These are phyloP conservation scores for Russula ochroleuca DNA, from an alignment of 768 basidiomycete species.

Conservation along the genomic window DNA sequence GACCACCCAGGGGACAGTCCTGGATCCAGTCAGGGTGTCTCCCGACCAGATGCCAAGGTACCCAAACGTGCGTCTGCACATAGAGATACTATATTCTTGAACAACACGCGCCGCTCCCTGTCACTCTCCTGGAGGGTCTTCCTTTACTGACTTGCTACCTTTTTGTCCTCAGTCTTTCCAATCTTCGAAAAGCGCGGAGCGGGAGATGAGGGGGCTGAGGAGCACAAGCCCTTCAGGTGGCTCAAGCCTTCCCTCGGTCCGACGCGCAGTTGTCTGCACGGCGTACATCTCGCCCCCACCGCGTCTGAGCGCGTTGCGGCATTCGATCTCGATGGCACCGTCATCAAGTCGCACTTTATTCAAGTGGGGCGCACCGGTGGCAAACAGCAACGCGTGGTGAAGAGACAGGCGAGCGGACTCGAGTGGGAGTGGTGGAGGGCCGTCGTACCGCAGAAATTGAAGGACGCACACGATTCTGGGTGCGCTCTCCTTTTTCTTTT, in stretches of 20 bases:
- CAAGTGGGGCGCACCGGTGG: slow-evolving; percentile 39
- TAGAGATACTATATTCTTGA: neutral
- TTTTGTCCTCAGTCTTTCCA: slow-evolving; percentile 30
- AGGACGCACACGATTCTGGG: slow-evolving; percentile 57
- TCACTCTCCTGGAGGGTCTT: neutral
- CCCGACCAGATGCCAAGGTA: neutral
- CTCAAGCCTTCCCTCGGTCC: slow-evolving; percentile 34
- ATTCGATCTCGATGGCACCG: slow-evolving; percentile 84
- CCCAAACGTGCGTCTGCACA: slow-evolving; percentile 16
- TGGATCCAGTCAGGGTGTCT: neutral
- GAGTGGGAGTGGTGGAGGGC: slow-evolving; percentile 76
- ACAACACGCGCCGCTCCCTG: neutral
- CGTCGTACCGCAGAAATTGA: slow-evolving; percentile 57
- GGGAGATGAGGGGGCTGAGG: slow-evolving; percentile 2
- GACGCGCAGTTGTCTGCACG: slow-evolving; percentile 38
- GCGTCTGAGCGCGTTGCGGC: slow-evolving; percentile 59
- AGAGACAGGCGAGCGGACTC: slow-evolving; percentile 37
- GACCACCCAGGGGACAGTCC: neutral
- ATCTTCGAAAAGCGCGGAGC: slow-evolving; percentile 30
- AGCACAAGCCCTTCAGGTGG: slow-evolving; percentile 32
- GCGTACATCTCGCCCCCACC: slow-evolving; percentile 39
- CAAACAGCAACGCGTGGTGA: slow-evolving; percentile 25
- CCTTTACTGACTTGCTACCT: neutral
- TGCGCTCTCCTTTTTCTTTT: slow-evolving; percentile 34
- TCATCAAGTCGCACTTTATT: slow-evolving; percentile 49